Evolutionary conservation across 371 early-diverging fungal species (phyloP), one percentile per base, ranked within the genome.

Genomic region (Mortierella sp.): DNA sequence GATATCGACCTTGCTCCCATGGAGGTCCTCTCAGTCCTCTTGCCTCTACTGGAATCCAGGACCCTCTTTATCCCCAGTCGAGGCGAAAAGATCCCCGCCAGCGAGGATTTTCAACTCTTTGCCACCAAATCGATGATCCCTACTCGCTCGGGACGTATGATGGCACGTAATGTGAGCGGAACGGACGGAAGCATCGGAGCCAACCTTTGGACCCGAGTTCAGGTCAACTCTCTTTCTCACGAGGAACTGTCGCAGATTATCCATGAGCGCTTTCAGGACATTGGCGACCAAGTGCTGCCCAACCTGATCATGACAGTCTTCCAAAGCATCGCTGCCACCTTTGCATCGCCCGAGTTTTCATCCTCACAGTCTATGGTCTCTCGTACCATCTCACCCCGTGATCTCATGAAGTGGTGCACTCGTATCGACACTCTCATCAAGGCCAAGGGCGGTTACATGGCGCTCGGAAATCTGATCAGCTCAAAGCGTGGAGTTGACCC

Each of bases 1-100:
- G 99, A 99, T 90, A 95, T 99, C 77, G 99, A 99, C 88, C 90
- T 98, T 43, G 99, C 99, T 5, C 97, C 99, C n/a, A 89, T 94
- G 48, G 99, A 99, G 81, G 99, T 99, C 24, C 90, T 99, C 55
- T 97, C 98, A 26, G 94, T 99, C 4, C 93, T 99, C 55, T 89
- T 98, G 69, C 97, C 99, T 5, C 90, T 99, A 40, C 92, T 99
- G 24, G 99, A 99, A 89, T 96, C 96, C 19, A 91, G 97, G 48
- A 95, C 95, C 53, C 91, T 99, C 46, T 98, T 96, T 88, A 96
- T 99, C 71, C 95, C 99, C 4, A 95, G 96, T 69, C 93, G 98
- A n/a, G 98, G 99, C 53, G 98, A 99, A 89, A 92, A 93, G 76
- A 93, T 99, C 43, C 89, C 90, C 44, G 98, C 99, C 0, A 96